Base-by-base conservation (phyloP, 768 basidiomycete genomes). In the Mycena capillaripes region DNA sequence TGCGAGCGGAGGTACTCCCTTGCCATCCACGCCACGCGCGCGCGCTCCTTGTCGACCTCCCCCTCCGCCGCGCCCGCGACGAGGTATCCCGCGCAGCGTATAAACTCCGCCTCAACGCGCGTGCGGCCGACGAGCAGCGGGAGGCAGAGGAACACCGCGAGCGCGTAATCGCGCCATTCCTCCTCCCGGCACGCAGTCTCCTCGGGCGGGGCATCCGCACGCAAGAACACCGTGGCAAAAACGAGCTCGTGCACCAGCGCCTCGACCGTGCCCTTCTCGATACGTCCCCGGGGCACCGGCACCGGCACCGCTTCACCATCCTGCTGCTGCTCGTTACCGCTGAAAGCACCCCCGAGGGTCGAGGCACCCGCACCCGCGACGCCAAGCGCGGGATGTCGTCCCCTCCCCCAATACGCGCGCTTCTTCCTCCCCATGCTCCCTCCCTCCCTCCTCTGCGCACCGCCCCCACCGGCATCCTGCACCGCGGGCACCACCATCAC, bases 191-290 rank as follows among this genome's bases (percentile, higher is more conserved):
- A 71, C 29, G 77, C 76, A 23, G 55, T 38, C 25, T 75, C 67
- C n/a, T 52, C 70, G 36, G 61, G 30, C 34, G 67, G 50, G 32
- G 29, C 58, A 12, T 66, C 71, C n/a, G 78, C 77, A 9, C 63
- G n/a, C 42, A 82, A 64, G 78, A 92, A 94, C 17, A 89, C 90
- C 1, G 94, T 95, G 16, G 88, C 92, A 78, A 96, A 96, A 16
- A 95, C 91, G 14, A 89, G 83, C 81, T 96, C 96, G 76, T 97
- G 95, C 0, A 92, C 82, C 8, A 97, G 86, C 1, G 96, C 94
- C 79, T 96, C 95, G 46, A 90, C 88, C 0, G 90, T 91, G 16
- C 95, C 95, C 58, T 89, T 91, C 75, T 88, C 85, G 38, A 95
- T 85, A 12, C 75, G 79, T 6, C 62, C 63, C 21, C 52, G 16